Evolutionary conservation across 495 filamentous ascomycete species (phyloP), one percentile per base, ranked within the genome.

Genomic region (Evansstolkia leycettana): DNA sequence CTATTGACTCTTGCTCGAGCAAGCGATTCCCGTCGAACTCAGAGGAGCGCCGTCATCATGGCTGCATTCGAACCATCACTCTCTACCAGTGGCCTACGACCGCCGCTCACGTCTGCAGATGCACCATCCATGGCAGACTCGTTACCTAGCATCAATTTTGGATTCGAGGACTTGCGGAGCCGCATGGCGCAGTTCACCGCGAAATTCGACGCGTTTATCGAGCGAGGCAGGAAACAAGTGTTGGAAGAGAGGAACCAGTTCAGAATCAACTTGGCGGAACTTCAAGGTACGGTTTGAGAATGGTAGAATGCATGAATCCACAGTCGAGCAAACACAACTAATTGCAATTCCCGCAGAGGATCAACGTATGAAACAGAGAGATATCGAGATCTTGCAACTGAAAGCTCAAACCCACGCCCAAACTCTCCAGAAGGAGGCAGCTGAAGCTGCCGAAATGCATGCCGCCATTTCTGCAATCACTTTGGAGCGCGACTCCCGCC

Each of bases 241-340:
- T 58, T 94, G 10, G 86, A 94, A 39, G 89, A 98, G 55, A 72
- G 85, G 44, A 96, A 95, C 54, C 78, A 92, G 40, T 96, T 95
- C 59, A 77, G 80, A 34, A 84, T 86, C 64, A 92, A 82, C 45
- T 62, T 95, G 30, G 80, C 84, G 13, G 89, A 96, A 51, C 57
- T 92, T 13, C 84, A 94, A 65, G 88, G 88, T 90, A 66, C 37
- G 63, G n/a, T n/a, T n/a, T n/a, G n/a, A n/a, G n/a, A n/a, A n/a
- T n/a, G n/a, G n/a, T n/a, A n/a, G n/a, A n/a, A n/a, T n/a, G n/a
- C n/a, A n/a, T n/a, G n/a, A n/a, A n/a, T n/a, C n/a, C n/a, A n/a
- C n/a, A n/a, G n/a, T n/a, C n/a, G n/a, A n/a, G n/a, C n/a, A n/a
- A n/a, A n/a, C n/a, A n/a, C n/a, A n/a, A 17, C 49, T 61, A 42